Conservation (phyloP, 2,329 filamentous ascomycete genomes). For the Neonectria hederae region DNA sequence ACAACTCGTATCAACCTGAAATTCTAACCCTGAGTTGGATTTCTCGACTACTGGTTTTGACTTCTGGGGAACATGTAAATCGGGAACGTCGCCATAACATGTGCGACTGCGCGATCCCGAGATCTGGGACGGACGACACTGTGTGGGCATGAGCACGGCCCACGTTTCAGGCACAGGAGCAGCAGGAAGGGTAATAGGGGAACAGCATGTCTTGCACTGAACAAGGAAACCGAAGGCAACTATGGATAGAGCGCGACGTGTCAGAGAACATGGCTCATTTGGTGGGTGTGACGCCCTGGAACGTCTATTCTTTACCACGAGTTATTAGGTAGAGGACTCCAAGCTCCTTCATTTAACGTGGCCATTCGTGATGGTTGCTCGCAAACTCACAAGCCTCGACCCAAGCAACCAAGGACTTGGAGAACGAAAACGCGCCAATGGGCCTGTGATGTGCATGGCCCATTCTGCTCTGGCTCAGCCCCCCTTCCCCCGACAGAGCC, state of each 20-base stretch:
- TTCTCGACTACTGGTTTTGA: constrained; percentile 5
- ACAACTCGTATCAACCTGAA: background rate
- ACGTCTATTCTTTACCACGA: background rate
- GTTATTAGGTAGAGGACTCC: background rate
- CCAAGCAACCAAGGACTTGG: constrained; percentile 11
- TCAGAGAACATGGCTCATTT: constrained; percentile 1
- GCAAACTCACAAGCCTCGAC: no score
- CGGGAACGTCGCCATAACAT: background rate
- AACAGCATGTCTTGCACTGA: background rate
- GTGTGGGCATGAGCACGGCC: constrained; percentile 19
- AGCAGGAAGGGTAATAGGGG: constrained; percentile 3
- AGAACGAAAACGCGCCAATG: constrained; percentile 1
- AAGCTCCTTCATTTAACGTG: background rate
- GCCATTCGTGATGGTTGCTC: background rate
- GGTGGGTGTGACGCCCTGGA: background rate
- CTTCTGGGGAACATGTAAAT: constrained; percentile 1
- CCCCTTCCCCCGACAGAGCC: constrained; percentile 10
- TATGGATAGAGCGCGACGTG: background rate
- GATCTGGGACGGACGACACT: constrained; percentile 21
- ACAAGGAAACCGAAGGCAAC: background rate
- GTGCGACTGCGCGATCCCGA: constrained; percentile 14
- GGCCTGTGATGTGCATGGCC: constrained; percentile 13
- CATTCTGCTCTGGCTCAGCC: constrained; percentile 21
- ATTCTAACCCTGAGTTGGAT: background rate
- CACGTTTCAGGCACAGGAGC: constrained; percentile 24